A percentile compares a stretch with the other conserved stretches of the same genome.
Evolutionary conservation across 345 rosid genomes (phyloP).

Genomic region (Streptanthus diversifolius): DNA sequence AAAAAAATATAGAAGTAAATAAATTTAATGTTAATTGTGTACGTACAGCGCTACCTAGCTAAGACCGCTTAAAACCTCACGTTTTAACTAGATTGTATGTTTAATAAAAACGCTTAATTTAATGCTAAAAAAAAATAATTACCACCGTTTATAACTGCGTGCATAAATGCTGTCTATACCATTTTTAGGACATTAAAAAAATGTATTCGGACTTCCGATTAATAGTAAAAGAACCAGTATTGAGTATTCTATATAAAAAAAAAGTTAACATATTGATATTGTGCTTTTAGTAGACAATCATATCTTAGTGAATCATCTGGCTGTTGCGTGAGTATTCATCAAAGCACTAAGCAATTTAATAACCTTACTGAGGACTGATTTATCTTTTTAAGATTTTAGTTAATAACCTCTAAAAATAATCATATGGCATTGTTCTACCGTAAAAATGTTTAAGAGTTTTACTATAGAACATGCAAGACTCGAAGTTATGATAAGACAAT

Average conservation of each 20-base stretch:
- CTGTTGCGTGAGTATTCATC: conserved; percentile 29
- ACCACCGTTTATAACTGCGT: no score
- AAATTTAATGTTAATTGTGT: no score
- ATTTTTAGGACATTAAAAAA: no score
- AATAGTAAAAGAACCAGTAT: neutral
- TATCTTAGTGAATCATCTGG: conserved; percentile 20
- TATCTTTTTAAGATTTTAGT: neutral
- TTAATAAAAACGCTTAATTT: no score
- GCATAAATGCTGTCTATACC: no score
- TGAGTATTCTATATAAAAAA: neutral
- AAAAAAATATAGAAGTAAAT: no score
- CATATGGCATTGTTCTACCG: neutral
- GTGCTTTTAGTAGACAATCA: conserved; percentile 21
- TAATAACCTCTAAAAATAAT: neutral
- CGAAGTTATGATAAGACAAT: no score
- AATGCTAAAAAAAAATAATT: no score
- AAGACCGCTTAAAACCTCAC: no score
- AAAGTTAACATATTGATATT: conserved; percentile 1
- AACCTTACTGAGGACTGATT: neutral
- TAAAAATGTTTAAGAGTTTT: neutral
- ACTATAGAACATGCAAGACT: neutral
- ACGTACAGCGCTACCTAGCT: no score
- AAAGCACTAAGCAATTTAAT: conserved; percentile 23
- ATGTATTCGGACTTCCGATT: neutral
- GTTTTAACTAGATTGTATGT: no score